Conservation (phyloP, 2,329 filamentous ascomycete genomes). For the Neurospora sp. region DNA sequence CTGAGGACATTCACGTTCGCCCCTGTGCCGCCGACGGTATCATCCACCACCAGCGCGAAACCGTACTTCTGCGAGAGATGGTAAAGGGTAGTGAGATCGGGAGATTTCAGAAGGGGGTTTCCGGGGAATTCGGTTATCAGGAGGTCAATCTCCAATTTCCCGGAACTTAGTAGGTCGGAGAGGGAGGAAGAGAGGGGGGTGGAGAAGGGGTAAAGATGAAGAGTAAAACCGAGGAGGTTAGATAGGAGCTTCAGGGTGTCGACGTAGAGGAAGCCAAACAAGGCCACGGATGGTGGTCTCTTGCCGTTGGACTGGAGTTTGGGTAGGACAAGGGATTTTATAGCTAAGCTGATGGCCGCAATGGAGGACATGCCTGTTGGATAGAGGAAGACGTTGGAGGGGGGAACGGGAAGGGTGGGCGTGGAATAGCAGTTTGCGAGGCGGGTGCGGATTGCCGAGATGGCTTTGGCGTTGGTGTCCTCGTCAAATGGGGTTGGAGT, state of each 20-base stretch:
- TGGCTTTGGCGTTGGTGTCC: background rate
- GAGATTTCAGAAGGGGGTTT: slow-evolving; percentile 14
- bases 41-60: slow-evolving; percentile 14
- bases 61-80: background rate
- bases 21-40: slow-evolving; percentile 12
- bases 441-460: background rate
- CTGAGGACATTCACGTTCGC: slow-evolving; percentile 8
- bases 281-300: too few species aligned
- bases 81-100: slow-evolving; percentile 5
- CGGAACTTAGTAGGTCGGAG: too few species aligned
- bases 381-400: slow-evolving; percentile 10
- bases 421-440: slow-evolving; percentile 3
- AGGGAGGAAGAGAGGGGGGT: slow-evolving; percentile 1
- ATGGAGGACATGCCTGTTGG: slow-evolving; percentile 15
- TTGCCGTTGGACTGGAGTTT: too few species aligned
- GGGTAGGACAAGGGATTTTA: background rate
- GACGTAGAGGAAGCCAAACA: slow-evolving; percentile 14
- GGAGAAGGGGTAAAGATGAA: slow-evolving; percentile 11
- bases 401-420: background rate
- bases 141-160: too few species aligned
- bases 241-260: slow-evolving; percentile 15
- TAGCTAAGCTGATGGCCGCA: background rate
- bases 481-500: background rate
- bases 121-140: slow-evolving; percentile 16
- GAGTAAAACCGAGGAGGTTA: slow-evolving; percentile 1